Conservation (phyloP, 331 rosid species). For the Quercus tomentella region DNA sequence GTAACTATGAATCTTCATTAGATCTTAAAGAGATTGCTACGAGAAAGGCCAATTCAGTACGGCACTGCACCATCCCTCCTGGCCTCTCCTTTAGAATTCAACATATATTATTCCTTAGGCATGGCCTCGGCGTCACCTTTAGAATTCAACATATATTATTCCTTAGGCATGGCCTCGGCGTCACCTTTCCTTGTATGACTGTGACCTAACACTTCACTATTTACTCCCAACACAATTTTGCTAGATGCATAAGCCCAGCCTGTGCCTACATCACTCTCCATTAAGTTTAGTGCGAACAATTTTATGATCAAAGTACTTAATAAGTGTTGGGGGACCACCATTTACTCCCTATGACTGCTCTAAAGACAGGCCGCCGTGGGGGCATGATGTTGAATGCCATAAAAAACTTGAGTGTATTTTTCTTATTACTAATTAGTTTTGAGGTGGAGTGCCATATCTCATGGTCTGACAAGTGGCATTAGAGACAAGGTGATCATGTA, state of each 20-base stretch:
- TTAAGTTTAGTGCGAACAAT: too few relatives aligned
- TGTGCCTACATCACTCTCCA: too few relatives aligned
- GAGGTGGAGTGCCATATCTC: too few relatives aligned
- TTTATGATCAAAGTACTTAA: too few relatives aligned
- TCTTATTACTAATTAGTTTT: too few relatives aligned
- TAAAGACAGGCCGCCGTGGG: fast-evolving
- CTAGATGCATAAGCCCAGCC: background rate
- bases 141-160: slow-evolving; percentile 6
- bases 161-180: slow-evolving; percentile 16
- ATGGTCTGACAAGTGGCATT: too few relatives aligned
- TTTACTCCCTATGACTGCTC: too few relatives aligned
- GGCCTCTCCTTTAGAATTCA: slow-evolving; percentile 22
- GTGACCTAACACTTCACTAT: slow-evolving; percentile 3
- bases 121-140: slow-evolving; percentile 14
- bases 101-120: slow-evolving; percentile 20
- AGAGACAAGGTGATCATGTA: too few relatives aligned
- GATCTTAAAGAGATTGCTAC: slow-evolving; percentile 28
- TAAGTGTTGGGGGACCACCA: too few relatives aligned
- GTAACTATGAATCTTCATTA: slow-evolving; percentile 34
- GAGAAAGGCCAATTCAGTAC: slow-evolving; percentile 46
- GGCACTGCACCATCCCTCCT: slow-evolving; percentile 33
- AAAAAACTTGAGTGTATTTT: too few relatives aligned
- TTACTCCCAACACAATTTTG: background rate
- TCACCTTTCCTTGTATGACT: slow-evolving; percentile 14
- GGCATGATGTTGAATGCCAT: too few relatives aligned